A percentile compares a stretch with the other conserved stretches of the same genome.
phyloP scores from a whole-genome alignment of 2,329 filamentous ascomycete species.

The Aspergillus candidus region DNA sequence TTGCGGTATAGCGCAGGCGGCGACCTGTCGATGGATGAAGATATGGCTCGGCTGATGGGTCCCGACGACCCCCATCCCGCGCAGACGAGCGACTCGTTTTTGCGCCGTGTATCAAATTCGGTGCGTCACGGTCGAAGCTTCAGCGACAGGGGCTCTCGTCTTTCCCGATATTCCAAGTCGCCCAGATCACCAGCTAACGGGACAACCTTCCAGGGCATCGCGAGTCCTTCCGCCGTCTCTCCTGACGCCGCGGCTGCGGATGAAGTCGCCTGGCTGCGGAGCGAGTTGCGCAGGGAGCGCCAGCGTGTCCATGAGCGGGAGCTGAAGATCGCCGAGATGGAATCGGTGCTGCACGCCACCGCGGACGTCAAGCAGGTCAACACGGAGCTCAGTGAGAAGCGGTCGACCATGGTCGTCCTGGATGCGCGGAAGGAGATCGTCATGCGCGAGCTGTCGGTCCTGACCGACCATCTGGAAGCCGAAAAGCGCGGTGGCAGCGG shows the following conservation, averaged over 20 bases:
- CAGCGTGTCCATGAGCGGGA: slow-evolving; percentile 81
- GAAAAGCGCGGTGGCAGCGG: slow-evolving; percentile 77
- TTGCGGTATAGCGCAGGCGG: slow-evolving; percentile 70
- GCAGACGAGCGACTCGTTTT: slow-evolving; percentile 63
- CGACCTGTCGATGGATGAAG: slow-evolving; percentile 91
- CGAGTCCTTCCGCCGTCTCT: slow-evolving; percentile 63
- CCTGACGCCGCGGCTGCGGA: slow-evolving; percentile 44
- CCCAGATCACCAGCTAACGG: slow-evolving; percentile 59
- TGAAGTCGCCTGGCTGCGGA: slow-evolving; percentile 59
- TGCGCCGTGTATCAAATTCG: slow-evolving; percentile 85
- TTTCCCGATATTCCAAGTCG: slow-evolving; percentile 60
- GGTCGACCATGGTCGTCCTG: slow-evolving; percentile 89
- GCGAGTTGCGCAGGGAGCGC: slow-evolving; percentile 75
- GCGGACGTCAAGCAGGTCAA: slow-evolving; percentile 69
- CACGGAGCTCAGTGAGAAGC: slow-evolving; percentile 82
- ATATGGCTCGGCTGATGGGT: slow-evolving; percentile 82
- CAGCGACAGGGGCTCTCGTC: slow-evolving; percentile 59
- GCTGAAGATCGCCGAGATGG: slow-evolving; percentile 75
- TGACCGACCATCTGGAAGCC: slow-evolving; percentile 79
- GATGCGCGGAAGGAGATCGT: slow-evolving; percentile 95
- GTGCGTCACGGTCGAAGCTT: slow-evolving; percentile 88
- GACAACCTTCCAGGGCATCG: slow-evolving; percentile 55
- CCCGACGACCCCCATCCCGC: slow-evolving; percentile 54
- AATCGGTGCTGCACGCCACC: slow-evolving; percentile 52
- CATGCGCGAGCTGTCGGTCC: slow-evolving; percentile 81